Conservation (phyloP, 176 grass and related monocot species). For the Poa annua region DNA sequence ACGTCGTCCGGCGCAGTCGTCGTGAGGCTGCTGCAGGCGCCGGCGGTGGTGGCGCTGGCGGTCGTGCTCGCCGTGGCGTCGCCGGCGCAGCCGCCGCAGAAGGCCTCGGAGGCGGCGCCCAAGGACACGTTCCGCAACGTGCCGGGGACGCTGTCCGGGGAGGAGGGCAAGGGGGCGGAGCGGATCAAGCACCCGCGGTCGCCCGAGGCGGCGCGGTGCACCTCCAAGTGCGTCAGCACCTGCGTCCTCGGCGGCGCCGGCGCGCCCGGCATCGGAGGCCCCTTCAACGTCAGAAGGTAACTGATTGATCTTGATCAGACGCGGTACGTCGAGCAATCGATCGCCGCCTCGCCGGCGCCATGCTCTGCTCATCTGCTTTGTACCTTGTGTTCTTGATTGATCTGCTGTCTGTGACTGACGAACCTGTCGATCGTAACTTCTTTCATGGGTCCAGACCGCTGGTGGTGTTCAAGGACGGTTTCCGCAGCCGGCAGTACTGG, state of each 20-base stretch:
- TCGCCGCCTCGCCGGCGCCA: too few species aligned
- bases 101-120: background rate
- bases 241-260: constrained; percentile 80
- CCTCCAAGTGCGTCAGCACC: constrained; percentile 75
- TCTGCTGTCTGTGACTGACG: background rate
- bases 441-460: background rate
- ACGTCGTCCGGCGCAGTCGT: background rate
- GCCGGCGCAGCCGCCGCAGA: background rate
- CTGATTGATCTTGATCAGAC: too few species aligned
- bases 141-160: constrained; percentile 49
- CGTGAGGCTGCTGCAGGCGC: constrained; percentile 46
- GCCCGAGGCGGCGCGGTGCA: constrained; percentile 50
- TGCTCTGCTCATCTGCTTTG: background rate
- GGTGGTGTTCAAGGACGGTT: constrained; percentile 69
- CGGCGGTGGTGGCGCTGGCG: constrained; percentile 48
- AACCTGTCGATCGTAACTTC: background rate
- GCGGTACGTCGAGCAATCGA: too few species aligned
- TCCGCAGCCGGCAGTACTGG: constrained; percentile 74
- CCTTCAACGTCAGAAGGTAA: constrained; percentile 66
- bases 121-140: constrained; percentile 54
- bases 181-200: constrained; percentile 59
- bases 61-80: constrained; percentile 28
- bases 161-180: constrained; percentile 40
- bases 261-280: constrained; percentile 64
- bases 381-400: too few species aligned